A percentile compares a stretch with the other conserved stretches of the same genome.
These are phyloP conservation scores for Pyrenula aspistea DNA, from an alignment of 495 filamentous ascomycete species.

Conservation along the genomic window DNA sequence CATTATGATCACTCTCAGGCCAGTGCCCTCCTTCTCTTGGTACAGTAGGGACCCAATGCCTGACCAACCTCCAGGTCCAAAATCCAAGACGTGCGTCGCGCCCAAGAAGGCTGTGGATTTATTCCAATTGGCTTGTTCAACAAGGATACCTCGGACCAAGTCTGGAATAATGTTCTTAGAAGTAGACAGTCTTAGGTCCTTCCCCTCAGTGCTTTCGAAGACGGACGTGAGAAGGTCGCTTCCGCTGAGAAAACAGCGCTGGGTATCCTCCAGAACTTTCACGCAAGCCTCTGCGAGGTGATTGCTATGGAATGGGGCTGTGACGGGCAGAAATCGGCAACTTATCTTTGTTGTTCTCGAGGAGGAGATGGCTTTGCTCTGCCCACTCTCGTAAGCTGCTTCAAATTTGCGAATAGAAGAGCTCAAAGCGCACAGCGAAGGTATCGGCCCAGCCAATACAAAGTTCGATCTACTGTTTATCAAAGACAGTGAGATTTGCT, in stretches of 20 bases:
- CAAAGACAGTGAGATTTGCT: neutral
- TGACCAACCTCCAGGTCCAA: slow-evolving; percentile 13
- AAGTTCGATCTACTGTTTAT: neutral
- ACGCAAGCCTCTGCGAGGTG: neutral
- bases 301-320: neutral
- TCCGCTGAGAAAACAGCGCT: neutral
- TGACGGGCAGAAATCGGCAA: neutral
- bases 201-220: neutral
- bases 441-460: neutral
- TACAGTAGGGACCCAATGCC: slow-evolving; percentile 12
- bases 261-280: neutral
- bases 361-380: neutral
- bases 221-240: neutral
- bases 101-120: slow-evolving; percentile 9
- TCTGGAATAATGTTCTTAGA: slow-evolving; percentile 8
- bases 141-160: slow-evolving; percentile 8
- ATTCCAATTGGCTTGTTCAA: slow-evolving; percentile 15
- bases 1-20: slow-evolving; percentile 10
- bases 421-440: neutral
- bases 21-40: slow-evolving; percentile 14
- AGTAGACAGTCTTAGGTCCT: neutral
- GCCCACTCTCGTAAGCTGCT: neutral
- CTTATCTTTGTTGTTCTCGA: neutral
- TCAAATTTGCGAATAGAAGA: neutral
- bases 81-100: slow-evolving; percentile 14